Evolutionary conservation across 2,329 filamentous ascomycete genomes (phyloP).

Genomic region (Ambrosiella xylebori): DNA sequence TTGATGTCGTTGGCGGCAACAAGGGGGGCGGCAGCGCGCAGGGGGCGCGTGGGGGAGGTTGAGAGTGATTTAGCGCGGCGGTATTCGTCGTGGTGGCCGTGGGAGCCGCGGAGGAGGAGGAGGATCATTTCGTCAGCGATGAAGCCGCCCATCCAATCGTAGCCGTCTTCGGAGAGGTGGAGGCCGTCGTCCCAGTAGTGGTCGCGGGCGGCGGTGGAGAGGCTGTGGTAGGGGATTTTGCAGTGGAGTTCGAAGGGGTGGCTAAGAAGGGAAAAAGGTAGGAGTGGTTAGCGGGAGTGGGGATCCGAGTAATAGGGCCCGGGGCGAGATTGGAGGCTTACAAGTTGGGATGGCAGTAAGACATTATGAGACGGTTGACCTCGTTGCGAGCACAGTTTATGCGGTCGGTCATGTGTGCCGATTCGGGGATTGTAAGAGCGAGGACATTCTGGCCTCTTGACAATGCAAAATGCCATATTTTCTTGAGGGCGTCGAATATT

Average conservation of each 20-base stretch:
- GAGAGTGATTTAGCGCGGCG: constrained; percentile 13
- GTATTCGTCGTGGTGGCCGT: background rate
- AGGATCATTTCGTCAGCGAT: constrained; percentile 36
- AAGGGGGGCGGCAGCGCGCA: background rate
- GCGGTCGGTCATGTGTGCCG: constrained; percentile 19
- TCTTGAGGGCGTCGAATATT: constrained; percentile 32
- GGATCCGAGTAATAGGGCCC: background rate
- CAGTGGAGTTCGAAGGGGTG: constrained; percentile 38
- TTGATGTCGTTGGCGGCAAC: constrained; percentile 12
- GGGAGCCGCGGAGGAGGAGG: constrained; percentile 23
- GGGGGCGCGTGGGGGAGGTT: background rate
- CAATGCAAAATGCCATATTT: constrained; percentile 34
- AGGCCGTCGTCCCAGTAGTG: constrained; percentile 44
- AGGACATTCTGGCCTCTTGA: constrained; percentile 36
- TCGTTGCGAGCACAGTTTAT: constrained; percentile 14
- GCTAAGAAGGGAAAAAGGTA: constrained; percentile 20
- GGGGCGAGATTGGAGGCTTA: constrained; percentile 19
- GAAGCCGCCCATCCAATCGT: constrained; percentile 43
- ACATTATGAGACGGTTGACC: constrained; percentile 33
- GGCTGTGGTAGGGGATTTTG: constrained; percentile 35
- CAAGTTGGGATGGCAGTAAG: constrained; percentile 32
- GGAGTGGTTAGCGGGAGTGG: background rate
- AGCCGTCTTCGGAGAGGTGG: constrained; percentile 40
- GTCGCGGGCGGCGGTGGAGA: constrained; percentile 28
- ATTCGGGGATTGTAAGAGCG: constrained; percentile 45